phyloP scores from a whole-genome alignment of 2,329 filamentous ascomycete genomes.

The Myriosclerotinia curreyana region DNA sequence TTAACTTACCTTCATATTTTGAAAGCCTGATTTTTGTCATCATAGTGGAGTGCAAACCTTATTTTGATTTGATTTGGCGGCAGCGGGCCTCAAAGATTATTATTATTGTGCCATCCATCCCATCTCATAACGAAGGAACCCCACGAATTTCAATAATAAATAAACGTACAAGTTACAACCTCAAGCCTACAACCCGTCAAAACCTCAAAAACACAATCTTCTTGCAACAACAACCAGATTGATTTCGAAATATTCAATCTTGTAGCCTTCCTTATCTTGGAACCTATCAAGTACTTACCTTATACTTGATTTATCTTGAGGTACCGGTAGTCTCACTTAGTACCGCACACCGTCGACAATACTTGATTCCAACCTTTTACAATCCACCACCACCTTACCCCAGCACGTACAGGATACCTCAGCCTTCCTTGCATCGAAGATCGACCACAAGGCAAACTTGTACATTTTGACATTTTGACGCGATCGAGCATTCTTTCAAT shows the following conservation, averaged over 20 bases:
- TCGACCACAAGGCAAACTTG: conserved; percentile 22
- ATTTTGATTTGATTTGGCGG: background rate
- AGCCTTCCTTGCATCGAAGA: conserved; percentile 30
- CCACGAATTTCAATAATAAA: conserved; percentile 16
- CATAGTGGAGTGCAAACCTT: background rate
- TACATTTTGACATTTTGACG: conserved; percentile 30
- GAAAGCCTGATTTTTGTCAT: conserved; percentile 10
- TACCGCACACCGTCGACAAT: conserved; percentile 21
- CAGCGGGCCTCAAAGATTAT: conserved; percentile 1
- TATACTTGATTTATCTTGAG: conserved; percentile 3
- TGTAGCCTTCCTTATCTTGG: conserved; percentile 11
- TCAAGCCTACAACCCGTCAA: background rate
- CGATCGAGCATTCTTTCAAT: conserved; percentile 28
- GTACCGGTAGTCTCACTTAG: background rate
- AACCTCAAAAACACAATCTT: background rate
- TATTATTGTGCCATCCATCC: background rate
- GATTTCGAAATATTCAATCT: conserved; percentile 5
- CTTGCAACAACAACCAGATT: conserved; percentile 3
- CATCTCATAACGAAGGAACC: conserved; percentile 15
- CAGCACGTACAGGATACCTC: conserved; percentile 30
- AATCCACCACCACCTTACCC: conserved; percentile 24
- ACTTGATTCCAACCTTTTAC: conserved; percentile 19
- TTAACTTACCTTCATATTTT: too few species aligned
- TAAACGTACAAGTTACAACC: conserved; percentile 21
- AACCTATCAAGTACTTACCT: background rate